A percentile compares a stretch with the other conserved stretches of the same genome.
These are phyloP conservation scores for Colletotrichum paranaense DNA, from an alignment of 2,329 filamentous ascomycete species.

Conservation along the genomic window DNA sequence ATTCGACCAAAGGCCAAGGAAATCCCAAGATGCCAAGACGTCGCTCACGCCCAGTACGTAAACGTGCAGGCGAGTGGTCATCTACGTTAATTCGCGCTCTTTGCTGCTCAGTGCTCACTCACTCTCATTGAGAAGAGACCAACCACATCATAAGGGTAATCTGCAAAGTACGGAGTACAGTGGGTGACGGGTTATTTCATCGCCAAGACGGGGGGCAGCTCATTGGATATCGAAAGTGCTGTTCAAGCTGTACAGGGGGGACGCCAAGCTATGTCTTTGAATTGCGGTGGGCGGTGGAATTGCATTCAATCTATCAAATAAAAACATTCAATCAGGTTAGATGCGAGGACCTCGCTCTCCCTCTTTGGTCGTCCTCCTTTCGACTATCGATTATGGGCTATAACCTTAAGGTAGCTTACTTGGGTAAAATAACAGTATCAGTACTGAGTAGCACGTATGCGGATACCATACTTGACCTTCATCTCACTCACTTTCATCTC, in stretches of 20 bases:
- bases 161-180: not conserved
- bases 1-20: slow-evolving; percentile 20
- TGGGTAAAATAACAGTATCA: not conserved
- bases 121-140: not conserved
- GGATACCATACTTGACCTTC: not conserved
- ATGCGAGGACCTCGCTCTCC: not conserved
- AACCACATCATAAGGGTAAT: not conserved
- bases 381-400: not conserved
- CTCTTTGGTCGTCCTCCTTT: not conserved
- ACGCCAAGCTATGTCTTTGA: slow-evolving; percentile 27
- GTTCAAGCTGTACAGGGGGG: not conserved
- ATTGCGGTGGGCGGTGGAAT: not conserved
- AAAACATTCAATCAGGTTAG: slow-evolving; percentile 4
- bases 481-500: not conserved
- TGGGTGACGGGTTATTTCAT: not conserved
- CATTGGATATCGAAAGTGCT: not conserved
- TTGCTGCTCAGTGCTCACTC: not conserved
- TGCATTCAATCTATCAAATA: not conserved
- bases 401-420: not conserved
- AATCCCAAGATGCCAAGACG: slow-evolving; percentile 17
- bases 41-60: slow-evolving; percentile 23
- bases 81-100: not conserved
- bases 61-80: slow-evolving; percentile 20
- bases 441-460: not conserved
- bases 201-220: not conserved